A percentile compares a stretch with the other conserved stretches of the same genome.
Evolutionary conservation across 116 monocot genomes (phyloP).

Genomic region (Zostera marina): DNA sequence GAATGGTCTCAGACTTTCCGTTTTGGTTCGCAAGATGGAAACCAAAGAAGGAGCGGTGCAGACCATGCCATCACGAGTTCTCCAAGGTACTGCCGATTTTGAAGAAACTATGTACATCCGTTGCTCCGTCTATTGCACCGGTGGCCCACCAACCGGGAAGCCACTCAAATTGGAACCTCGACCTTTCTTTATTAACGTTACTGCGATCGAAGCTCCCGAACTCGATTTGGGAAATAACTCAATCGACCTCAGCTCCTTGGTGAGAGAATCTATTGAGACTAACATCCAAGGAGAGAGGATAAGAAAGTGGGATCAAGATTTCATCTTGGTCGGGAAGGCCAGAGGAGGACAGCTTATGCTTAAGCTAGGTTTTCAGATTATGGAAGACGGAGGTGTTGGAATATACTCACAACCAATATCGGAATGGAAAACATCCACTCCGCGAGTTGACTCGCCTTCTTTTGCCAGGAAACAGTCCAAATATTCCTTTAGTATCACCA

Average conservation of each 20-base stretch:
- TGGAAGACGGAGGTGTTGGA: slow-evolving; percentile 83
- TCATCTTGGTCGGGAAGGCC: slow-evolving; percentile 69
- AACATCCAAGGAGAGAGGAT: slow-evolving; percentile 46
- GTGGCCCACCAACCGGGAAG: slow-evolving; percentile 45
- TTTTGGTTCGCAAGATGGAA: slow-evolving; percentile 73
- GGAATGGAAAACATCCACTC: background rate
- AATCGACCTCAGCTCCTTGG: slow-evolving; percentile 56
- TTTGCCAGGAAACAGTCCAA: slow-evolving; percentile 56
- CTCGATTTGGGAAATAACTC: slow-evolving; percentile 54
- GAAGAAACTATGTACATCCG: slow-evolving; percentile 83
- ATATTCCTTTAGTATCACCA: slow-evolving; percentile 67
- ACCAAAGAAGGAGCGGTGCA: slow-evolving; percentile 70
- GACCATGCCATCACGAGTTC: slow-evolving; percentile 81
- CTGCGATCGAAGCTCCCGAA: slow-evolving; percentile 73
- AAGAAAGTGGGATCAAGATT: slow-evolving; percentile 53
- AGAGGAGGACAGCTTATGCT: slow-evolving; percentile 70
- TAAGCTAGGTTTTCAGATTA: slow-evolving; percentile 86
- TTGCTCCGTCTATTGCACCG: slow-evolving; percentile 77
- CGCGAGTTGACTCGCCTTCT: slow-evolving; percentile 10
- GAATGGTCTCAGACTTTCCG: slow-evolving; percentile 83
- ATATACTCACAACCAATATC: slow-evolving; percentile 41
- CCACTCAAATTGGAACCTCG: slow-evolving; percentile 61
- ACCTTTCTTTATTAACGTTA: slow-evolving; percentile 32
- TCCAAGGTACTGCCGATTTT: slow-evolving; percentile 71
- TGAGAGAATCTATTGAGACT: slow-evolving; percentile 77